Evolutionary conservation across 805 yeast species (phyloP).

Genomic region (Soucietia sequanensis): DNA sequence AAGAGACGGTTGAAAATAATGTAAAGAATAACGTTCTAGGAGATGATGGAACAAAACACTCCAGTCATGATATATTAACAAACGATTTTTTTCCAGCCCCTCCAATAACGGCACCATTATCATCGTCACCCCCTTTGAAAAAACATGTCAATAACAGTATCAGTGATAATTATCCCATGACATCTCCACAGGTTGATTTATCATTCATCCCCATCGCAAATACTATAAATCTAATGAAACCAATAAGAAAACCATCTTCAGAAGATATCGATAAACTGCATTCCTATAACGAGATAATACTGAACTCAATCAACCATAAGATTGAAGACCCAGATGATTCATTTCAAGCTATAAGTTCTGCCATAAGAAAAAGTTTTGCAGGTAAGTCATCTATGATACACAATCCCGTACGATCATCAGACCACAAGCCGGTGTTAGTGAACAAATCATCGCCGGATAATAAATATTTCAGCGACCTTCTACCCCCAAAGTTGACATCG

Average conservation of each 20-base stretch:
- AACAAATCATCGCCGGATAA: not conserved
- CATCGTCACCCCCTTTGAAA: slow-evolving; percentile 7
- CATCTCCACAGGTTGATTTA: slow-evolving; percentile 19
- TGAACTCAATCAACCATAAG: not conserved
- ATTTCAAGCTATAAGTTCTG: slow-evolving; percentile 47
- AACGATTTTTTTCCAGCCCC: no score
- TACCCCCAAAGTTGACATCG: no score
- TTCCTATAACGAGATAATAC: no score
- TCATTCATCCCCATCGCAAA: slow-evolving; percentile 22
- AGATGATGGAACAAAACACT: no score
- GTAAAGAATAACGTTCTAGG: no score
- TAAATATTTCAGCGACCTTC: no score
- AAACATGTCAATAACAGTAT: not conserved
- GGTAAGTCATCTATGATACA: slow-evolving; percentile 18
- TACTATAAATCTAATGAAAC: slow-evolving; percentile 11
- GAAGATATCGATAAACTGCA: no score
- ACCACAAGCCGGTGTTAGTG: not conserved
- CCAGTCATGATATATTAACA: no score
- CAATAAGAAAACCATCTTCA: not conserved
- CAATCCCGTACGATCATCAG: not conserved
- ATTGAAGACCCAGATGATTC: slow-evolving; percentile 32
- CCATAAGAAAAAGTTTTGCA: slow-evolving; percentile 46
- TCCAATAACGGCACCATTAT: not conserved
- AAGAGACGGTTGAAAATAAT: no score
- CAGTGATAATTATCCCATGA: slow-evolving; percentile 5